Conservation (phyloP, 176 grass and related monocot species). For the Triticum timopheevii region DNA sequence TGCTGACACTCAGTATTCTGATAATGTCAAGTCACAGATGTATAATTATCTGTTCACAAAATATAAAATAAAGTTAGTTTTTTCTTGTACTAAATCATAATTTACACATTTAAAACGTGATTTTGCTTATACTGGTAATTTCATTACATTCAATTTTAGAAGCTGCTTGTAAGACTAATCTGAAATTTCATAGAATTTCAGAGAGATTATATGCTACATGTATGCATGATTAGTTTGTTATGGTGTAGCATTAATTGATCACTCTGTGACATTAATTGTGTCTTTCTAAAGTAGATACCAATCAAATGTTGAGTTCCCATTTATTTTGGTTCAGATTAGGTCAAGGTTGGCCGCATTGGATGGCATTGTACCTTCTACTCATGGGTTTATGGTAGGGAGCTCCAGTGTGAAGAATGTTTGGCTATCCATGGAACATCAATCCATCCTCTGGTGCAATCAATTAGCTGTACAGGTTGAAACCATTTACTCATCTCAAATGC, state of each 20-base stretch:
- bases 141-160: conserved; percentile 7
- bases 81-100: neutral
- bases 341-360: conserved; percentile 75
- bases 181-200: neutral
- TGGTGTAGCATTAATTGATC: neutral
- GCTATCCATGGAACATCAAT: conserved; percentile 95
- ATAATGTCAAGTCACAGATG: neutral
- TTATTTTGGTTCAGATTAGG: conserved; percentile 58
- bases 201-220: conserved; percentile 7
- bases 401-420: conserved; percentile 97
- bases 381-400: conserved; percentile 89
- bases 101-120: neutral
- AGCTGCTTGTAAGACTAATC: neutral
- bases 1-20: neutral
- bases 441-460: conserved; percentile 99
- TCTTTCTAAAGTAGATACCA: neutral
- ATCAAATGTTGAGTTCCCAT: conserved; percentile 6
- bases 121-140: neutral
- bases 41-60: neutral
- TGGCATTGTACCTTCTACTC: conserved; percentile 85
- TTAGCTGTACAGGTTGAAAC: conserved; percentile 79
- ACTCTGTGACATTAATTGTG: neutral
- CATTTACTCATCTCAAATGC: conserved; percentile 5
- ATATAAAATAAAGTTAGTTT: conserved; percentile 14
- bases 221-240: conserved; percentile 3